Conservation (phyloP, 2,329 filamentous ascomycete species). For the Verticillium longisporum region DNA sequence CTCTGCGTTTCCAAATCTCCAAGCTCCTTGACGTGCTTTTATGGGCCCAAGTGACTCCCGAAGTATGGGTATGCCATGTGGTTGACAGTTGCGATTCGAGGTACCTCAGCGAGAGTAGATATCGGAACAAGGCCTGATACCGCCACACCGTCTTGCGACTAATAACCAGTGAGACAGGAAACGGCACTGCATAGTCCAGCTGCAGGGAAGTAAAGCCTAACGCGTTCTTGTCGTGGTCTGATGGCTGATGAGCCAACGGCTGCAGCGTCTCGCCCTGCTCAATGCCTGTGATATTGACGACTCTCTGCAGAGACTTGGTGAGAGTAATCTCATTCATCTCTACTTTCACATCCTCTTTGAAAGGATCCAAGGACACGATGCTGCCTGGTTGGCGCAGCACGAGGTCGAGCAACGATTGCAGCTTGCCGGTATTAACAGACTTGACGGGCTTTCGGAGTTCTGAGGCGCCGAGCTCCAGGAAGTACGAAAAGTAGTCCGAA, state of each 20-base stretch:
- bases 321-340: constrained; percentile 93
- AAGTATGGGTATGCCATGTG: constrained; percentile 86
- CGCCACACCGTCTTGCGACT: constrained; percentile 94
- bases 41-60: constrained; percentile 75
- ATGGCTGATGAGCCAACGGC: constrained; percentile 58
- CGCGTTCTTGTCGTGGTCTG: constrained; percentile 81
- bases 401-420: constrained; percentile 92
- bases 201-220: constrained; percentile 88
- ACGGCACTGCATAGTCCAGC: constrained; percentile 89
- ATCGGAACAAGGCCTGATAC: constrained; percentile 93
- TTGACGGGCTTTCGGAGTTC: constrained; percentile 88
- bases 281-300: constrained; percentile 93
- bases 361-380: constrained; percentile 87
- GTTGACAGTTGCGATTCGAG: constrained; percentile 80
- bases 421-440: constrained; percentile 82
- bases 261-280: constrained; percentile 82
- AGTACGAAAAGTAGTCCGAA: constrained; percentile 97
- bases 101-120: constrained; percentile 82
- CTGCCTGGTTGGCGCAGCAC: constrained; percentile 94
- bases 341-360: constrained; percentile 97
- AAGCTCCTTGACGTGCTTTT: constrained; percentile 65
- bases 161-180: constrained; percentile 91
- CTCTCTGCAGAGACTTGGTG: constrained; percentile 88
- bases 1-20: constrained; percentile 86
- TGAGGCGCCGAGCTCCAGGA: constrained; percentile 82